Conservation (phyloP, 208 protist species). For the Trypanosoma scelopori region DNA sequence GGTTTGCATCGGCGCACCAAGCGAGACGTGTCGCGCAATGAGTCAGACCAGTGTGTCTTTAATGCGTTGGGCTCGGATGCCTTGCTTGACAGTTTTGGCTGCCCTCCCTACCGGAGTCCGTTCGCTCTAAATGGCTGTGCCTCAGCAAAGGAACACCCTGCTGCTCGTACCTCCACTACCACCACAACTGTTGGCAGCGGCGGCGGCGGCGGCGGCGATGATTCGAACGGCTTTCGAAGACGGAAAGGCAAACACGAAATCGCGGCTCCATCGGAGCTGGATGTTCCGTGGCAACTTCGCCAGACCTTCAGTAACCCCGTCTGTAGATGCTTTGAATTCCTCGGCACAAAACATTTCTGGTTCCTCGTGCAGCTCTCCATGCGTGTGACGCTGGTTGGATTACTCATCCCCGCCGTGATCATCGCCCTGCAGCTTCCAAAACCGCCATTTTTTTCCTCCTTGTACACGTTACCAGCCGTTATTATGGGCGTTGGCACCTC, state of each 20-base stretch:
- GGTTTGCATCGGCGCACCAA: too few species aligned
- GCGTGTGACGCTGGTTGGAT: slow-evolving; percentile 63
- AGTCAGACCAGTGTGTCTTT: neutral
- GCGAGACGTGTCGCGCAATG: neutral
- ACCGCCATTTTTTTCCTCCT: slow-evolving; percentile 44
- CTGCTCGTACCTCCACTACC: neutral
- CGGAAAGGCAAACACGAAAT: neutral
- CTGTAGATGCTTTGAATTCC: slow-evolving; percentile 47
- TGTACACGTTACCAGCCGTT: slow-evolving; percentile 53
- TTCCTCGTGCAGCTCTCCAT: slow-evolving; percentile 60
- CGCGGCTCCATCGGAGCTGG: slow-evolving; percentile 22
- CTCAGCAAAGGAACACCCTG: neutral
- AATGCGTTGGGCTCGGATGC: neutral
- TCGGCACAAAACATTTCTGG: slow-evolving; percentile 67
- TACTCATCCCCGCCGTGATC: slow-evolving; percentile 59
- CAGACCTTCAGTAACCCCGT: slow-evolving; percentile 24
- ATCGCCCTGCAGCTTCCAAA: slow-evolving; percentile 37
- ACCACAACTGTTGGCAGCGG: neutral
- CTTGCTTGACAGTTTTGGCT: slow-evolving; percentile 35
- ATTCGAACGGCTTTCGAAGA: neutral
- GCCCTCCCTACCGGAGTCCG: slow-evolving; percentile 20
- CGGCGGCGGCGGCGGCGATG: too few species aligned
- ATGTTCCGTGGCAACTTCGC: slow-evolving; percentile 63
- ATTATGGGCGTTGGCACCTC: slow-evolving; percentile 53
- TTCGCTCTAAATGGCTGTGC: neutral